Conservation (phyloP, 208 protist species). For the Leishmania guyanensis region DNA sequence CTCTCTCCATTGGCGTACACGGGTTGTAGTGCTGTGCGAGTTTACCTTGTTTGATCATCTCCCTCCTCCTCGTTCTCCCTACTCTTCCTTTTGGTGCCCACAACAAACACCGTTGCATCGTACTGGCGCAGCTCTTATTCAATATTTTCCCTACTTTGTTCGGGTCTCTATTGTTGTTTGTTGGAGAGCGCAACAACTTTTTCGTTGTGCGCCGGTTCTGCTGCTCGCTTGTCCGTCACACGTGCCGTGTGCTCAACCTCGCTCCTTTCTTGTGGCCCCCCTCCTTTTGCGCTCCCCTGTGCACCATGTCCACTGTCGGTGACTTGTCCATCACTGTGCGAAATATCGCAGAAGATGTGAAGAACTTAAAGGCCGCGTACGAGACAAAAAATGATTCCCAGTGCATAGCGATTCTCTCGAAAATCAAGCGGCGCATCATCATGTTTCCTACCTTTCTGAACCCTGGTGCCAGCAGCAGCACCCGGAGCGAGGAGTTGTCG, state of each 20-base stretch:
- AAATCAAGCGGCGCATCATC: constrained; percentile 83
- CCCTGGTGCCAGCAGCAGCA: constrained; percentile 64
- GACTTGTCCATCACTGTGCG: constrained; percentile 71
- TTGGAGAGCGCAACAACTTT: neutral
- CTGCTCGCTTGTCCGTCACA: neutral
- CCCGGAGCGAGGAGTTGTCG: constrained; percentile 78
- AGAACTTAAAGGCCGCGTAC: constrained; percentile 80
- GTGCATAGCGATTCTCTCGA: constrained; percentile 55
- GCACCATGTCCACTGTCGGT: constrained; percentile 25
- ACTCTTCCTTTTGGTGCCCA: neutral
- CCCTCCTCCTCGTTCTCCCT: neutral
- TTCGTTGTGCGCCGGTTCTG: neutral
- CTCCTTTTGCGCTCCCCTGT: neutral
- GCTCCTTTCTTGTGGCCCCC: neutral
- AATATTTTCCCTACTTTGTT: neutral
- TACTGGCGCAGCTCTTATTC: neutral
- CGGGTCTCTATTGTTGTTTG: neutral
- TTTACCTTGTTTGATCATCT: neutral
- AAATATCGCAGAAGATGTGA: constrained; percentile 68
- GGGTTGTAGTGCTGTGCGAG: neutral
- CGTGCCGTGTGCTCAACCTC: neutral
- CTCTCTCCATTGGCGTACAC: neutral
- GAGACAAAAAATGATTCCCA: constrained; percentile 53
- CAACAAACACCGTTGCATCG: neutral
- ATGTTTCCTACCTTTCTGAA: constrained; percentile 89